Conservation (phyloP, 2,329 filamentous ascomycete species). For the Tolypocladium nubicola region DNA sequence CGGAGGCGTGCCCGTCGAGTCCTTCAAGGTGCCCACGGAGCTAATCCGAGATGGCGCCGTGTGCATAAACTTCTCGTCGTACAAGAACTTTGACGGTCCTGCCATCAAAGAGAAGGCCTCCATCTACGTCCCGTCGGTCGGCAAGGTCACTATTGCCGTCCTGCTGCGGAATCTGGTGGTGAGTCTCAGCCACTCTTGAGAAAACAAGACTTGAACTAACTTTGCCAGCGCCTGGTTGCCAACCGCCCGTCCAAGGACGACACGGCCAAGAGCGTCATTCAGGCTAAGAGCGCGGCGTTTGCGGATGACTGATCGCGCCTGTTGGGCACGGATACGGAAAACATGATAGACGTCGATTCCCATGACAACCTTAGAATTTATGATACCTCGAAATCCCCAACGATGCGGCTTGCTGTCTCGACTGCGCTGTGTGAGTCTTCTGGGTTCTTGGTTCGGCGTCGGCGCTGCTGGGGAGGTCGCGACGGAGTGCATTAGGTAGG, state of each 20-base stretch:
- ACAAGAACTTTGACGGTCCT: conserved; percentile 79
- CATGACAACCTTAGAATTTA: background rate
- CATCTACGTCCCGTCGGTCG: conserved; percentile 93
- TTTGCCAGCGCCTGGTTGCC: conserved; percentile 36
- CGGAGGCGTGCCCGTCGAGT: conserved; percentile 77
- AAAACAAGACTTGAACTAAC: conserved; percentile 11
- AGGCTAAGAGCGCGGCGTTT: conserved; percentile 32
- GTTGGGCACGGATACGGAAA: background rate
- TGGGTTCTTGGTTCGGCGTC: background rate
- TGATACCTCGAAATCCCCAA: background rate
- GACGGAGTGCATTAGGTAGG: background rate
- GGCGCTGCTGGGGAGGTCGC: background rate
- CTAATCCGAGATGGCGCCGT: conserved; percentile 81
- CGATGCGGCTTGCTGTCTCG: background rate
- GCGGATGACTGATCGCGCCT: conserved; percentile 21
- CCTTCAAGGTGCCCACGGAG: conserved; percentile 80
- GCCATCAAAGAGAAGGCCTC: conserved; percentile 91
- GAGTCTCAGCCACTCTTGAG: conserved; percentile 24
- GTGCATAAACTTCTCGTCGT: conserved; percentile 98
- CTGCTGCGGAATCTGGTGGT: conserved; percentile 82
- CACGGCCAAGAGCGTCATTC: conserved; percentile 19
- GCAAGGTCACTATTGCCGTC: conserved; percentile 94
- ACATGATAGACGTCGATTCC: background rate
- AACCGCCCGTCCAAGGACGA: conserved; percentile 33
- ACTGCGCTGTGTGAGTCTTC: background rate